phyloP scores from a whole-genome alignment of 441 rosid species.

The Biscutella laevigata region DNA sequence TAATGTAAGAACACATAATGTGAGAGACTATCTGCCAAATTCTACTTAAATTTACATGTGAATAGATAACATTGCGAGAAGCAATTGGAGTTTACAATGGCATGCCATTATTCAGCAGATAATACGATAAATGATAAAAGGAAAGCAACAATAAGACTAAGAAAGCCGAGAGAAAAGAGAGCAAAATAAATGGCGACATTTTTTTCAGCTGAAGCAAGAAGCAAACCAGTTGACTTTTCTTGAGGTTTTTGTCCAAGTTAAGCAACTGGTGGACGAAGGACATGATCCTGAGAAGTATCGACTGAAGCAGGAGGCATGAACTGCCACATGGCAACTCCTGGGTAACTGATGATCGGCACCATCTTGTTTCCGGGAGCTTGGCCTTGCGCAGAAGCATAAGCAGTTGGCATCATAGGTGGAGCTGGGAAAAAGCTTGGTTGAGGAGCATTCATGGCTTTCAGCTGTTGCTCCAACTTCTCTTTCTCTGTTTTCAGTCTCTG shows the following conservation, averaged over 20 bases:
- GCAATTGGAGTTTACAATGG: constrained; percentile 26
- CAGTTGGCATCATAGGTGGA: constrained; percentile 65
- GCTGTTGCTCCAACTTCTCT: constrained; percentile 77
- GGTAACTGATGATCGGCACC: constrained; percentile 88
- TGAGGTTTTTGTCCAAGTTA: constrained; percentile 33
- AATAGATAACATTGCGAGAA: constrained; percentile 23
- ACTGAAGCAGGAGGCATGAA: constrained; percentile 97
- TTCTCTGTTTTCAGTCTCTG: constrained; percentile 91
- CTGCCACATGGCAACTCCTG: constrained; percentile 99
- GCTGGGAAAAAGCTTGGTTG: constrained; percentile 68
- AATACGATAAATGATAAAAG: constrained; percentile 19
- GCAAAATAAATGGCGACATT: constrained; percentile 29
- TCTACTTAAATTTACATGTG: constrained; percentile 32
- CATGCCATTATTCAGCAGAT: constrained; percentile 31
- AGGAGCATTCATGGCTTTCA: constrained; percentile 41
- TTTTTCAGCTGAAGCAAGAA: constrained; percentile 26
- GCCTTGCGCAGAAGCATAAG: constrained; percentile 65
- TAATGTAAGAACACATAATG: constrained; percentile 20
- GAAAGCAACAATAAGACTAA: constrained; percentile 28
- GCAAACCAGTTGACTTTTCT: constrained; percentile 36
- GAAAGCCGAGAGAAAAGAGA: constrained; percentile 28
- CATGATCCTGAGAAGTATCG: constrained; percentile 98
- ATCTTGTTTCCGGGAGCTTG: constrained; percentile 84
- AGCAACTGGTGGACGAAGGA: constrained; percentile 98
- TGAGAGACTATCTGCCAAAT: constrained; percentile 17